Percentiles rank a stretch among this genome's conserved stretches.
phyloP scores from a whole-genome alignment of 345 rosid genomes.

The Erucastrum elatum region DNA sequence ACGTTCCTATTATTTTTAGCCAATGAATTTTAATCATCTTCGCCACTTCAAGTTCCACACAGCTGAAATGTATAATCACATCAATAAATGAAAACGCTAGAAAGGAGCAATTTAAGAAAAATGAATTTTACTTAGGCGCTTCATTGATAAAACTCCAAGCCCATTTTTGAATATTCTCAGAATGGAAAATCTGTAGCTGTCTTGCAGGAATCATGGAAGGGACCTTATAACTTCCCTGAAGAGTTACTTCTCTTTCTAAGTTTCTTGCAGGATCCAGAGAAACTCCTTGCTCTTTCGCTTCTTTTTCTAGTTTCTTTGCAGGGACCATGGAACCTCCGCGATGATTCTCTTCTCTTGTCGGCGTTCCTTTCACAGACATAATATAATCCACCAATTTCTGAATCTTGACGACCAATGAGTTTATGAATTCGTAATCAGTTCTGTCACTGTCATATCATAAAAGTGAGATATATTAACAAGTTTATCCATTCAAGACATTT shows the following conservation, averaged over 20 bases:
- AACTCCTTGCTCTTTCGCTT: not conserved
- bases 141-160: slow-evolving; percentile 22
- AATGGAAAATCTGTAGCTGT: not conserved
- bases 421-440: slow-evolving; percentile 5
- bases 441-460: slow-evolving; percentile 2
- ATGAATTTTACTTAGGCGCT: slow-evolving; percentile 1
- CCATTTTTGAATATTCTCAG: not conserved
- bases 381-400: not conserved
- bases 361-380: slow-evolving; percentile 9
- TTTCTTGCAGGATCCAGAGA: slow-evolving; percentile 42
- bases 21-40: slow-evolving; percentile 45
- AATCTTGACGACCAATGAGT: not conserved
- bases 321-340: not conserved
- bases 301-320: not conserved
- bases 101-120: not conserved
- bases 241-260: not conserved
- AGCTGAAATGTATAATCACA: slow-evolving; percentile 1
- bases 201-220: slow-evolving; percentile 33
- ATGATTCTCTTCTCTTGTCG: slow-evolving; percentile 7
- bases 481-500: not conserved
- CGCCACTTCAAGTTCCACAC: slow-evolving; percentile 36
- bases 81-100: not conserved
- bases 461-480: not conserved
- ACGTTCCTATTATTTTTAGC: slow-evolving; percentile 49
- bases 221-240: slow-evolving; percentile 32